These are phyloP conservation scores for Cryphonectria carpinicola DNA, from an alignment of 2,329 filamentous ascomycete species.

Conservation along the genomic window DNA sequence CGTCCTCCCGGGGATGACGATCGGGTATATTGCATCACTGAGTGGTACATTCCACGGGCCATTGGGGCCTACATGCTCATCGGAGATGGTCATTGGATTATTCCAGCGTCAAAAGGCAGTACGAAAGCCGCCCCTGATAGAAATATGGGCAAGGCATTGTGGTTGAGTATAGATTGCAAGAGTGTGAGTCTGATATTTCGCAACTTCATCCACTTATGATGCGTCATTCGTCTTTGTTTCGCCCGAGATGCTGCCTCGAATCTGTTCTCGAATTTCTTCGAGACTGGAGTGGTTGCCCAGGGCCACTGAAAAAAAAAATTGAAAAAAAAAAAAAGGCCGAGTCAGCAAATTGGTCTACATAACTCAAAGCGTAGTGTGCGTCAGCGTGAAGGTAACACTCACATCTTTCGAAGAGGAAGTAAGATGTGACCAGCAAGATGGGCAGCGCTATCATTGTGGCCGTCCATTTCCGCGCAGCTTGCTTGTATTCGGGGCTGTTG, in stretches of 20 bases:
- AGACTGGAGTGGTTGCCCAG: background rate
- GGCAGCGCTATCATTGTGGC: slow-evolving; percentile 56
- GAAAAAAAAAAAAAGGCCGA: no score
- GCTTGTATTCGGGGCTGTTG: slow-evolving; percentile 47
- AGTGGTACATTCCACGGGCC: background rate
- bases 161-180: background rate
- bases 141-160: background rate
- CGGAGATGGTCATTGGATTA: background rate
- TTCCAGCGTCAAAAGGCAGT: background rate
- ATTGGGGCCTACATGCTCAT: background rate
- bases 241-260: background rate
- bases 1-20: background rate
- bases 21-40: background rate
- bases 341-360: background rate
- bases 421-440: slow-evolving; percentile 59
- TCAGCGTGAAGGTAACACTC: slow-evolving; percentile 33
- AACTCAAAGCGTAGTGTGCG: background rate
- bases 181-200: background rate
- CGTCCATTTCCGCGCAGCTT: slow-evolving; percentile 50
- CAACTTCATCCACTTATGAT: background rate
- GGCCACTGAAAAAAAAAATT: background rate
- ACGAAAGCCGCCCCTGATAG: background rate
- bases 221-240: background rate
- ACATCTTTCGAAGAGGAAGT: slow-evolving; percentile 56
- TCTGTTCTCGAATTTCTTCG: background rate